These are phyloP conservation scores for Emmonsiellopsis sp. DNA, from an alignment of 2,329 filamentous ascomycete genomes.

Conservation along the genomic window DNA sequence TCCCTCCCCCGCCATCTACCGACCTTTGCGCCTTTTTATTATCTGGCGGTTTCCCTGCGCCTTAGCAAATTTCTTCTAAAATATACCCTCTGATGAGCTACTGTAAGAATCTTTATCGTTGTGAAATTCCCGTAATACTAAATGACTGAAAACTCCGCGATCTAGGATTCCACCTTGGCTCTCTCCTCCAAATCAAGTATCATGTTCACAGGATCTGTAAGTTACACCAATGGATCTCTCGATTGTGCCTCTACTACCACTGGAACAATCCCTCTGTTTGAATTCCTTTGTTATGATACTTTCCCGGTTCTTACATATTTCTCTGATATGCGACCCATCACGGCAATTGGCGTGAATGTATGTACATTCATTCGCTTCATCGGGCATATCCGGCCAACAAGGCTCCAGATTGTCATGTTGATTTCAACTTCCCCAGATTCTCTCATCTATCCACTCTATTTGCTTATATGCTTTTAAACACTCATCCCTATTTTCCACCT, in stretches of 20 bases:
- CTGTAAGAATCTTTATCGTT: too few relatives aligned
- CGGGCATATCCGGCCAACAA: neutral
- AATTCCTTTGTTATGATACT: neutral
- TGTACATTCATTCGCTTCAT: neutral
- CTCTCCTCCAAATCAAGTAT: conserved; percentile 3
- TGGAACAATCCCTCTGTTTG: neutral
- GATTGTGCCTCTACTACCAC: neutral
- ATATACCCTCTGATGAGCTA: too few relatives aligned
- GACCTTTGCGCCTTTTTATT: too few relatives aligned
- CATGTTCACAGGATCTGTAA: conserved; percentile 29
- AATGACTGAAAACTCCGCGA: neutral
- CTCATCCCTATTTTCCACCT: neutral
- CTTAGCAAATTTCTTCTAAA: too few relatives aligned
- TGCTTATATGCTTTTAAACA: neutral
- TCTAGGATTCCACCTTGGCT: too few relatives aligned
- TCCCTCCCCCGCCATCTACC: too few relatives aligned
- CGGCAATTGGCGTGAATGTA: neutral
- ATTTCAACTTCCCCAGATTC: neutral
- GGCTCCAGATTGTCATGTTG: too few relatives aligned
- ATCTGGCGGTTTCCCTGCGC: too few relatives aligned
- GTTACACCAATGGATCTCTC: conserved; percentile 6
- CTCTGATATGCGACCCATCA: neutral
- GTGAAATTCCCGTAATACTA: too few relatives aligned
- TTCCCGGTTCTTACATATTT: neutral
- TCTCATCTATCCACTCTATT: neutral